phyloP scores from a whole-genome alignment of 2,329 filamentous ascomycete species.

The Claviceps monticola region DNA sequence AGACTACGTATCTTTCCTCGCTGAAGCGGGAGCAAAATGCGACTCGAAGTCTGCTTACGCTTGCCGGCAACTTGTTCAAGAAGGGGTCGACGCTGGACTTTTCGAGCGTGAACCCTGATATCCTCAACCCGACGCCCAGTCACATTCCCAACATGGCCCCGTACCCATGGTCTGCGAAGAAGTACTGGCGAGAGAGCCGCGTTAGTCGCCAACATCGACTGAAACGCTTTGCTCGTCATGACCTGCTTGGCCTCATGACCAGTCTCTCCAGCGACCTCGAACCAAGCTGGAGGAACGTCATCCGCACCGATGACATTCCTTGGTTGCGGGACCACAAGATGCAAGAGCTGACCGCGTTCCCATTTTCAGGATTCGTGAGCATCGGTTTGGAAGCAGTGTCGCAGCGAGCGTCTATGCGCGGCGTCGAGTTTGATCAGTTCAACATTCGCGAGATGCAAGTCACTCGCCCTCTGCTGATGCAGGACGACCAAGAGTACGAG shows the following conservation, averaged over 20 bases:
- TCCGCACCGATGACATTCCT: constrained; percentile 34
- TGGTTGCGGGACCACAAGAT: constrained; percentile 46
- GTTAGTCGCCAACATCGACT: constrained; percentile 27
- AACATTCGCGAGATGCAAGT: constrained; percentile 3
- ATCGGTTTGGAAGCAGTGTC: constrained; percentile 35
- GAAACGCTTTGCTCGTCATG: constrained; percentile 25
- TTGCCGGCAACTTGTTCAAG: constrained; percentile 26
- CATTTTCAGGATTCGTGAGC: constrained; percentile 36
- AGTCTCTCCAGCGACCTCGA: constrained; percentile 30
- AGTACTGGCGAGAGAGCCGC: constrained; percentile 35
- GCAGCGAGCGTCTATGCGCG: constrained; percentile 18
- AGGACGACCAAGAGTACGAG: constrained; percentile 13
- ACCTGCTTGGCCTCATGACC: constrained; percentile 32
- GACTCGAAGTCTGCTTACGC: constrained; percentile 1
- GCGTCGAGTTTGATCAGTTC: constrained; percentile 5
- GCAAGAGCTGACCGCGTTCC: constrained; percentile 41
- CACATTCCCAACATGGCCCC: constrained; percentile 30
- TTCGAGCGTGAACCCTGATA: constrained; percentile 21
- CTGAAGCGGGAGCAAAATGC: neutral
- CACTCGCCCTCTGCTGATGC: constrained; percentile 3
- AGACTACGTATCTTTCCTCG: neutral
- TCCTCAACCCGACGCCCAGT: constrained; percentile 5
- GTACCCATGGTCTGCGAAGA: constrained; percentile 34
- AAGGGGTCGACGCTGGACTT: neutral
- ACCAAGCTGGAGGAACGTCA: constrained; percentile 34